phyloP scores from a whole-genome alignment of 345 rosid species.

The Populus davidiana region DNA sequence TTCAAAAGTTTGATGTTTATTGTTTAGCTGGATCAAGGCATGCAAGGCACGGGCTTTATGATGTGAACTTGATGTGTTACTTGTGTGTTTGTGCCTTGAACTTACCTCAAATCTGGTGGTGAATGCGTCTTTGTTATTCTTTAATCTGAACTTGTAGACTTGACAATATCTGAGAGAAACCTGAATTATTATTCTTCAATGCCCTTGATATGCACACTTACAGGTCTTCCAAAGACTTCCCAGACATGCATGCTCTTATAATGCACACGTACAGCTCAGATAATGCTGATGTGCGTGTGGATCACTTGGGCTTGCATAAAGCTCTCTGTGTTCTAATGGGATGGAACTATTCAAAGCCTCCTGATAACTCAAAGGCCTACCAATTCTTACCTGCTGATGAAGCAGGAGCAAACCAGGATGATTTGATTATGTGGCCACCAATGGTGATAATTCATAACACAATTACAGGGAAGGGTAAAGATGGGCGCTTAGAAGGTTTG shows the following conservation, averaged over 20 bases:
- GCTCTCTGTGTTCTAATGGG: constrained; percentile 96
- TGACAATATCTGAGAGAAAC: constrained; percentile 29
- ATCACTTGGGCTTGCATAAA: constrained; percentile 93
- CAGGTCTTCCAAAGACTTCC: constrained; percentile 89
- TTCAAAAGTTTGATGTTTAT: neutral
- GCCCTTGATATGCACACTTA: constrained; percentile 60
- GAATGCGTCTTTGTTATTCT: constrained; percentile 14
- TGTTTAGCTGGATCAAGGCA: neutral
- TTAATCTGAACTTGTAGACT: constrained; percentile 34
- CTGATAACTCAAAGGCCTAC: constrained; percentile 82
- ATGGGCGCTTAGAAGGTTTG: constrained; percentile 94
- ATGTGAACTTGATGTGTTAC: neutral
- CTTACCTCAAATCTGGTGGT: constrained; percentile 11
- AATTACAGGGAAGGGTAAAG: constrained; percentile 87
- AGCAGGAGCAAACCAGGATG: constrained; percentile 78
- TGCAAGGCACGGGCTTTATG: neutral
- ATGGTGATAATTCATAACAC: constrained; percentile 89
- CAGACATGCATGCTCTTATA: constrained; percentile 87
- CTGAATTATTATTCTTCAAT: constrained; percentile 57
- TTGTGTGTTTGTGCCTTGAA: constrained; percentile 1
- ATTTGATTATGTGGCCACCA: constrained; percentile 97
- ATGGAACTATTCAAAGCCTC: constrained; percentile 80
- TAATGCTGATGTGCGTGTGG: constrained; percentile 68
- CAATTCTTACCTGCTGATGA: constrained; percentile 69
- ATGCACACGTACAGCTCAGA: constrained; percentile 90